Evolutionary conservation across 2,329 filamentous ascomycete species (phyloP).

Genomic region (Trichophyton schoenleinii): DNA sequence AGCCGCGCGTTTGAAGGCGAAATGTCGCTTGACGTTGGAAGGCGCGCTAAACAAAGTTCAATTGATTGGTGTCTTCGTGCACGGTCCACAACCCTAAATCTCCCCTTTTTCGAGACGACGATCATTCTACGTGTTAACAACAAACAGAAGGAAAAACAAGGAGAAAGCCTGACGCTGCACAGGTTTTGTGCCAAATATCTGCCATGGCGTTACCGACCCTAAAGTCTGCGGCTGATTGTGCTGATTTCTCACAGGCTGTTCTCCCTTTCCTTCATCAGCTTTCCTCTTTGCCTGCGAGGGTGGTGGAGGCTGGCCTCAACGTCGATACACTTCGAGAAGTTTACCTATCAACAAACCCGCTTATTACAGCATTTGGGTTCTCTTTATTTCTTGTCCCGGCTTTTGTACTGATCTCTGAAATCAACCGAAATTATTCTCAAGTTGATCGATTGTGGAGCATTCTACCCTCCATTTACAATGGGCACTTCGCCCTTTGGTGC

Average conservation of each 20-base stretch:
- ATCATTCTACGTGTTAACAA: slow-evolving; percentile 6
- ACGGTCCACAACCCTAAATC: slow-evolving; percentile 9
- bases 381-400: slow-evolving; percentile 58
- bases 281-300: slow-evolving; percentile 53
- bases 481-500: slow-evolving; percentile 75
- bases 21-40: background rate
- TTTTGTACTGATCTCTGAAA: slow-evolving; percentile 64
- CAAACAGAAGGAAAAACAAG: background rate
- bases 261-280: slow-evolving; percentile 61
- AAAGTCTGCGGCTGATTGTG: slow-evolving; percentile 58
- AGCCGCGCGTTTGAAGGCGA: background rate
- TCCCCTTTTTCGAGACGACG: background rate
- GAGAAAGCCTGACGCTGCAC: background rate
- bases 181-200: background rate
- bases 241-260: slow-evolving; percentile 62
- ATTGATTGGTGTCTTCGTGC: background rate
- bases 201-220: slow-evolving; percentile 55
- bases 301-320: slow-evolving; percentile 49
- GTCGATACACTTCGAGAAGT: slow-evolving; percentile 52
- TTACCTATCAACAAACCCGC: slow-evolving; percentile 75
- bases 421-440: slow-evolving; percentile 94
- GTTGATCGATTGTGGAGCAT: slow-evolving; percentile 89
- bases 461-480: slow-evolving; percentile 72
- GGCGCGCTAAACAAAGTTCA: background rate
- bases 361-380: slow-evolving; percentile 61